phyloP scores from a whole-genome alignment of 2,329 filamentous ascomycete genomes.

The Penicillium sp. region DNA sequence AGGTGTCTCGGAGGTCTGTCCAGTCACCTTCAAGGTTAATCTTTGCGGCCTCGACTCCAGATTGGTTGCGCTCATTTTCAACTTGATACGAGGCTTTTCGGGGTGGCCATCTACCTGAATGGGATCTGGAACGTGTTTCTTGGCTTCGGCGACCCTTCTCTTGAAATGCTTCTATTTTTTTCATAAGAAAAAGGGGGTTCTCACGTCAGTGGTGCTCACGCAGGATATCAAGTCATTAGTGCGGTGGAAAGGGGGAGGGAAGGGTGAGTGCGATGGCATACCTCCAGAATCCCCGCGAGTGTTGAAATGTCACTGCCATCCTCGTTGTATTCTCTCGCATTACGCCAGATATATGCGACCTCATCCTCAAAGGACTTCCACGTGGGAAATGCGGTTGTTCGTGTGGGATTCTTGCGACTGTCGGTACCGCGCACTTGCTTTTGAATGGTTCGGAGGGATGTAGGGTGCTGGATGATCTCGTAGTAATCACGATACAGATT shows the following conservation, averaged over 20 bases:
- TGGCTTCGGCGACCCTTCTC: slow-evolving; percentile 63
- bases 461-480: slow-evolving; percentile 70
- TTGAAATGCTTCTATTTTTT: slow-evolving; percentile 59
- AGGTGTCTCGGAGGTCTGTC: slow-evolving; percentile 48
- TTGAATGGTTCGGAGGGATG: slow-evolving; percentile 70
- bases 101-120: slow-evolving; percentile 25
- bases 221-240: background rate
- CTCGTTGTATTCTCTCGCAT: slow-evolving; percentile 85
- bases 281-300: slow-evolving; percentile 73
- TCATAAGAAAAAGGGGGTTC: no score
- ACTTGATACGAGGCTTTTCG: slow-evolving; percentile 68
- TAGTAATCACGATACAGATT: slow-evolving; percentile 75
- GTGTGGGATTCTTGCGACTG: slow-evolving; percentile 57
- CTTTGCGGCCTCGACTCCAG: slow-evolving; percentile 49
- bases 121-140: slow-evolving; percentile 65
- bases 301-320: slow-evolving; percentile 79
- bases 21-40: slow-evolving; percentile 66
- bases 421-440: slow-evolving; percentile 70
- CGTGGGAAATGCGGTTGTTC: slow-evolving; percentile 64
- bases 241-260: no score
- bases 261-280: slow-evolving; percentile 31
- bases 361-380: slow-evolving; percentile 80
- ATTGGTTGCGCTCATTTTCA: slow-evolving; percentile 57
- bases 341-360: slow-evolving; percentile 75
- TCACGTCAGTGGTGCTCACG: slow-evolving; percentile 7